These are phyloP conservation scores for Blastomyces percursus DNA, from an alignment of 2,329 filamentous ascomycete genomes.

Conservation along the genomic window DNA sequence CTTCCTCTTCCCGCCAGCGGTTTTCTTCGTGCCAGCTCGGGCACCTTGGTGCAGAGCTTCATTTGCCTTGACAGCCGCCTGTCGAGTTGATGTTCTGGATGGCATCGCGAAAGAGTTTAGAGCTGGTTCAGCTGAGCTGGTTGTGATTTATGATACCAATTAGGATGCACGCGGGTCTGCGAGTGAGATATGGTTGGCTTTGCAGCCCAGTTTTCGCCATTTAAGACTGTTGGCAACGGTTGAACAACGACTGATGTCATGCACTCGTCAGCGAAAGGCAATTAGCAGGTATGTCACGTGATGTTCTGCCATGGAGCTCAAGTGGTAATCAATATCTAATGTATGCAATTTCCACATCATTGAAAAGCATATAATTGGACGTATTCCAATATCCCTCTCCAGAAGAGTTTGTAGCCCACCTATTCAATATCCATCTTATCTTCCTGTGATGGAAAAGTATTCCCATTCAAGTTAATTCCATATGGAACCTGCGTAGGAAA, in stretches of 20 bases:
- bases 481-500: not conserved
- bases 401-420: not conserved
- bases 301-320: not conserved
- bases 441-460: not conserved
- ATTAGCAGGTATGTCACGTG: not conserved
- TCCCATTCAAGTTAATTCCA: not conserved
- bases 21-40: conserved; percentile 20
- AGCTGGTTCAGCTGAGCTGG: not conserved
- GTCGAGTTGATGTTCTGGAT: conserved; percentile 31
- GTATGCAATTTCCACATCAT: not conserved
- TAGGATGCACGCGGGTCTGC: not conserved
- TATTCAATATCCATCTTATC: conserved; percentile 3
- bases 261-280: not conserved
- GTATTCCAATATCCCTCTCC: not conserved
- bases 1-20: conserved; percentile 33
- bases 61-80: conserved; percentile 35
- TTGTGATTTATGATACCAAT: not conserved
- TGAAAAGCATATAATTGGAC: not conserved
- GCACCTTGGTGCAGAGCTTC: conserved; percentile 28
- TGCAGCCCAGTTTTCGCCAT: not conserved
- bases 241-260: conserved; percentile 3
- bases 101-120: conserved; percentile 16
- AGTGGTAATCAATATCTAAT: not conserved
- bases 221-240: not conserved
- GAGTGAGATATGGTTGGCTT: no score